A percentile compares a stretch with the other conserved stretches of the same genome.
phyloP scores from a whole-genome alignment of 2,329 filamentous ascomycete species.

The Salinomyces thailandicus region DNA sequence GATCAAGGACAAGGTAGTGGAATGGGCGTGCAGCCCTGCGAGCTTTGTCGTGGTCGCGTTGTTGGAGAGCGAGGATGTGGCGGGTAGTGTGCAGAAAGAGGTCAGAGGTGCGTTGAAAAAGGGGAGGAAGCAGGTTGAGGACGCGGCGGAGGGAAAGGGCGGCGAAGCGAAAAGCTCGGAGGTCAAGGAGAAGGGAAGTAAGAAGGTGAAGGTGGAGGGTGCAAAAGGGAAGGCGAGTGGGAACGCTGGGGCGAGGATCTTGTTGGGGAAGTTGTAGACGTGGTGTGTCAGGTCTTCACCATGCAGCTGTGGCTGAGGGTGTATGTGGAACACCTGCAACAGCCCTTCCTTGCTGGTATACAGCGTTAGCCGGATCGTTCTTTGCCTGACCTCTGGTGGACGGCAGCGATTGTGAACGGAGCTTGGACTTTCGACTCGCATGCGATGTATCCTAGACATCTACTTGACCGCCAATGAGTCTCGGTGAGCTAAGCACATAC shows the following conservation, averaged over 20 bases:
- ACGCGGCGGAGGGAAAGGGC: slow-evolving; percentile 43
- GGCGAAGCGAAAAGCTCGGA: slow-evolving; percentile 29
- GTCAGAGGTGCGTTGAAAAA: slow-evolving; percentile 61
- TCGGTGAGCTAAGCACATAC: too few species aligned
- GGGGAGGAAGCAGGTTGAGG: slow-evolving; percentile 59
- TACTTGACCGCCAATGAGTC: too few species aligned
- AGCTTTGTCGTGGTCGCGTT: slow-evolving; percentile 79
- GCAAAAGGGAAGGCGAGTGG: slow-evolving; percentile 37
- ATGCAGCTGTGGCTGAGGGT: too few species aligned
- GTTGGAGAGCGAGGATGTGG: slow-evolving; percentile 54
- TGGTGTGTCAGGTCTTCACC: too few species aligned
- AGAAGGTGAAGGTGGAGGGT: slow-evolving; percentile 30
- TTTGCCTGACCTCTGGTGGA: too few species aligned
- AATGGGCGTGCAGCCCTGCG: slow-evolving; percentile 78
- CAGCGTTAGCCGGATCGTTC: too few species aligned
- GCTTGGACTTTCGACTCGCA: too few species aligned
- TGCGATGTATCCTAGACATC: too few species aligned
- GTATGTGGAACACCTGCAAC: too few species aligned
- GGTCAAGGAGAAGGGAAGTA: slow-evolving; percentile 20
- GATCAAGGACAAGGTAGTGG: slow-evolving; percentile 62
- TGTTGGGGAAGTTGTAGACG: slow-evolving; percentile 31
- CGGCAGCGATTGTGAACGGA: too few species aligned
- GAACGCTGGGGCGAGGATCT: slow-evolving; percentile 38
- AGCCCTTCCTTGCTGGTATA: too few species aligned
- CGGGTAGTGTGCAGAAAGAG: slow-evolving; percentile 57